phyloP scores from a whole-genome alignment of 1,284 basidiomycete species.

The Marasmius sp. region DNA sequence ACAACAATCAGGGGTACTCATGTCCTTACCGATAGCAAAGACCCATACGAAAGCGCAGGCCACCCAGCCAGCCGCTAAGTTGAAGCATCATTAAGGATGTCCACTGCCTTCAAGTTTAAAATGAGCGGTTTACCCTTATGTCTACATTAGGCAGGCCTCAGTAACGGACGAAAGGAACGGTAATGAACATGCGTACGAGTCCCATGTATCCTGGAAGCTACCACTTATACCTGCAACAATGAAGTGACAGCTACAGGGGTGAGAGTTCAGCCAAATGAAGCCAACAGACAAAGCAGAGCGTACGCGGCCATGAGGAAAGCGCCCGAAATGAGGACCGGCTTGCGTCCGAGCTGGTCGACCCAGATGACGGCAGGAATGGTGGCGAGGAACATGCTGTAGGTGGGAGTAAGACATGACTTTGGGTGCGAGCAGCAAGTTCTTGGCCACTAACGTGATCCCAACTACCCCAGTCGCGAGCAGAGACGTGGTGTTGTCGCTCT shows the following conservation, averaged over 20 bases:
- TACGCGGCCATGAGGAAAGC: slow-evolving; percentile 69
- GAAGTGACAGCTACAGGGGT: slow-evolving; percentile 52
- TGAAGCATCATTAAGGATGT: not conserved
- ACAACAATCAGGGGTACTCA: not conserved
- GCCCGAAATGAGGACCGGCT: slow-evolving; percentile 67
- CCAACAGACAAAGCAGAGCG: slow-evolving; percentile 11
- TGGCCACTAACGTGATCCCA: slow-evolving; percentile 62
- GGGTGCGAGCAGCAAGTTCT: not conserved
- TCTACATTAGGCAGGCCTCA: slow-evolving; percentile 15
- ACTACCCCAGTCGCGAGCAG: slow-evolving; percentile 82
- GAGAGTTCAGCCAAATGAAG: not conserved
- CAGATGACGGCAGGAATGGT: slow-evolving; percentile 74
- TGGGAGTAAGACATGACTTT: slow-evolving; percentile 6
- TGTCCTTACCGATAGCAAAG: slow-evolving; percentile 54
- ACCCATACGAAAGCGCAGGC: slow-evolving; percentile 68
- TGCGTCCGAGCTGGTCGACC: slow-evolving; percentile 70
- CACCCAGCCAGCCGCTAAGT: slow-evolving; percentile 59
- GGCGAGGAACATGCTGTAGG: slow-evolving; percentile 64
- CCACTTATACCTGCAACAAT: slow-evolving; percentile 63
- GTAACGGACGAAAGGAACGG: not conserved
- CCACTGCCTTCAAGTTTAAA: not conserved
- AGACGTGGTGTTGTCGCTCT: slow-evolving; percentile 51
- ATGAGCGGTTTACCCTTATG: slow-evolving; percentile 28
- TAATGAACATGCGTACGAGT: slow-evolving; percentile 30
- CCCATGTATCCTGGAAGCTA: slow-evolving; percentile 53